Evolutionary conservation across 2,329 filamentous ascomycete genomes (phyloP).

Genomic region (Xylariaceae sp.): DNA sequence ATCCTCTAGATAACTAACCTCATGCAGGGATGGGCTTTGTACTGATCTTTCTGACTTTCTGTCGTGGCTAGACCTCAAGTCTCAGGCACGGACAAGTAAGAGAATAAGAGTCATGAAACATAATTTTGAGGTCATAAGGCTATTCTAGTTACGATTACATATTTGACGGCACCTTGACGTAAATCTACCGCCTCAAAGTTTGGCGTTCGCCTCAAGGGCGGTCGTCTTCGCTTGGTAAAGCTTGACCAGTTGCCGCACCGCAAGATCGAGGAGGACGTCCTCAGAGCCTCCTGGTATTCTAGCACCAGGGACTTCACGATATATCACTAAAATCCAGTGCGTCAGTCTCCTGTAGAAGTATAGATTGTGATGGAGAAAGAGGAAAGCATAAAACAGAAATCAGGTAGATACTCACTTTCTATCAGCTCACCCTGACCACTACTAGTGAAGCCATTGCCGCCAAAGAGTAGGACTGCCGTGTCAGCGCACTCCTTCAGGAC

Average conservation of each 20-base stretch:
- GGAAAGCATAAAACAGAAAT: not conserved
- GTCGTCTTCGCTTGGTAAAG: conserved; percentile 58
- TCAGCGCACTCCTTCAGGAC: conserved; percentile 69
- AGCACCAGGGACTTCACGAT: conserved; percentile 54
- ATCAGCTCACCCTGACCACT: conserved; percentile 67
- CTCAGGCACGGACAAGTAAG: too few relatives aligned
- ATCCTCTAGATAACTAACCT: not conserved
- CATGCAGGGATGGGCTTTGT: conserved; percentile 12
- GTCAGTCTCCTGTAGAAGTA: too few relatives aligned
- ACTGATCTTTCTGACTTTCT: conserved; percentile 1
- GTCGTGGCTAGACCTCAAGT: too few relatives aligned
- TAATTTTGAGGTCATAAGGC: too few relatives aligned
- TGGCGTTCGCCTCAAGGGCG: conserved; percentile 30
- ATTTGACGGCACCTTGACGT: too few relatives aligned
- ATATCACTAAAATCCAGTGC: conserved; percentile 48
- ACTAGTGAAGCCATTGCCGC: conserved; percentile 68
- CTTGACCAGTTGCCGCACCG: conserved; percentile 66
- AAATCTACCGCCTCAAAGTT: conserved; percentile 8
- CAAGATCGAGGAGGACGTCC: conserved; percentile 68
- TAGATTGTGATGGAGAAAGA: not conserved
- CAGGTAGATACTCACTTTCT: conserved; percentile 58
- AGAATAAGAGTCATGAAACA: too few relatives aligned
- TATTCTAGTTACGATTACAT: too few relatives aligned
- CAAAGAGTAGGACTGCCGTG: conserved; percentile 66
- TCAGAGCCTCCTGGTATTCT: conserved; percentile 66